Percentiles rank a stretch among this genome's conserved stretches.
Conservation (phyloP, 1,284 basidiomycete species). For the Anthracocystis panici-leucophaei region DNA sequence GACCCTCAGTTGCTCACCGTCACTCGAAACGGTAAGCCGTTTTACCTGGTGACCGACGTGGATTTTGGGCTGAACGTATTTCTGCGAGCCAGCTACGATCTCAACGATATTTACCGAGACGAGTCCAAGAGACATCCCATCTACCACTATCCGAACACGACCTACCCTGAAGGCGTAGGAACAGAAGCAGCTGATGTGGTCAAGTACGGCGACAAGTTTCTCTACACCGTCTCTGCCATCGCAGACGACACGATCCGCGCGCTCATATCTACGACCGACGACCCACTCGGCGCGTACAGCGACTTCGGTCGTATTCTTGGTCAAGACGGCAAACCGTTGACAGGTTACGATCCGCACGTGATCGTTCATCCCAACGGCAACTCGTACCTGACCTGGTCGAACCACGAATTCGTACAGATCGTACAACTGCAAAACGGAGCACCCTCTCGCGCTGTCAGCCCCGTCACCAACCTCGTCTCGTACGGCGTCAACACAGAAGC, state of each 20-base stretch:
- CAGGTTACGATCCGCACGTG: constrained; percentile 46
- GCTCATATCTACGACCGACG: constrained; percentile 29
- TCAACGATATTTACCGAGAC: constrained; percentile 44
- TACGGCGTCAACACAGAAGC: constrained; percentile 49
- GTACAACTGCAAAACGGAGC: constrained; percentile 36
- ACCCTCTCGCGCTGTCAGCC: constrained; percentile 21
- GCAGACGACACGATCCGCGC: constrained; percentile 39
- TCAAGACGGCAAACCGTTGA: constrained; percentile 20
- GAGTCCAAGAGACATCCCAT: constrained; percentile 31
- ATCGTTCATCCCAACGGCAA: constrained; percentile 49
- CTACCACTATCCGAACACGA: constrained; percentile 23
- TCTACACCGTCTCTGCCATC: constrained; percentile 41
- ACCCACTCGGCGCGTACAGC: constrained; percentile 28
- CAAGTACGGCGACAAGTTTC: constrained; percentile 21
- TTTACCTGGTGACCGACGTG: constrained; percentile 43
- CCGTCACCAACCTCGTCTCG: constrained; percentile 29
- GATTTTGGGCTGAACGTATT: constrained; percentile 39
- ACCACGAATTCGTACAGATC: constrained; percentile 45
- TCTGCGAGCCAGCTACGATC: constrained; percentile 33
- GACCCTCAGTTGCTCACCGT: constrained; percentile 45
- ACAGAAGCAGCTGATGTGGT: constrained; percentile 46
- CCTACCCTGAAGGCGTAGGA: constrained; percentile 39
- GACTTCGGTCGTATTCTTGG: constrained; percentile 32
- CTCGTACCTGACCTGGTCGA: constrained; percentile 40
- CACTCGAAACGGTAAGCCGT: constrained; percentile 18